These are phyloP conservation scores for Rhizomucor miehei DNA, from an alignment of 371 early-diverging fungal species.

Conservation along the genomic window DNA sequence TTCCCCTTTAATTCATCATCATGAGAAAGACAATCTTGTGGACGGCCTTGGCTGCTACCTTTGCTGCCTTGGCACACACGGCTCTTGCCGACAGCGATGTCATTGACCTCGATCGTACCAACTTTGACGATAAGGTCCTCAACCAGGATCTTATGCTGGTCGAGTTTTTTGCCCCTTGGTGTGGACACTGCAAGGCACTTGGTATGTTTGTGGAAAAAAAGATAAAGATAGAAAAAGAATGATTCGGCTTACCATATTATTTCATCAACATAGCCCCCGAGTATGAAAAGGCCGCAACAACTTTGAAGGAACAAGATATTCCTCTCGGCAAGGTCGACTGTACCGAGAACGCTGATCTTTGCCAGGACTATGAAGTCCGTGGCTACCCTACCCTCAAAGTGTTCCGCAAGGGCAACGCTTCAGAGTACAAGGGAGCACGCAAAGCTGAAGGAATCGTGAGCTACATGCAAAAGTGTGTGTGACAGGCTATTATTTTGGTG, in stretches of 20 bases:
- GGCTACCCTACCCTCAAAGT: slow-evolving; percentile 97
- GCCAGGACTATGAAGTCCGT: slow-evolving; percentile 73
- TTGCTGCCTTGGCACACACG: slow-evolving; percentile 36
- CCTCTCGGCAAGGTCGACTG: slow-evolving; percentile 95
- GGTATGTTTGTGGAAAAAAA: slow-evolving; percentile 29
- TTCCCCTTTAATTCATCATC: slow-evolving; percentile 8
- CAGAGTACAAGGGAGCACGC: slow-evolving; percentile 83
- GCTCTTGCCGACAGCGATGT: slow-evolving; percentile 63
- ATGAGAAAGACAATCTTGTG: slow-evolving; percentile 42
- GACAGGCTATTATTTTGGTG: too few relatives aligned
- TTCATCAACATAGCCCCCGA: slow-evolving; percentile 76
- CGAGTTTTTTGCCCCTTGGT: slow-evolving; percentile 96
- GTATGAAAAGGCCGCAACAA: slow-evolving; percentile 86
- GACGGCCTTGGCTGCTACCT: slow-evolving; percentile 39
- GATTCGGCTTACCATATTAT: background rate
- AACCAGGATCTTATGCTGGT: slow-evolving; percentile 77
- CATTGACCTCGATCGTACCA: slow-evolving; percentile 62
- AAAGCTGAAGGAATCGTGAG: slow-evolving; percentile 79
- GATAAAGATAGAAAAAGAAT: background rate
- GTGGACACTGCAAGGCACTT: slow-evolving; percentile 91
- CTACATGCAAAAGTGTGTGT: slow-evolving; percentile 84
- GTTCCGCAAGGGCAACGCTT: slow-evolving; percentile 66
- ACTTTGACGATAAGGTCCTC: slow-evolving; percentile 62
- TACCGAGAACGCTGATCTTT: slow-evolving; percentile 79
- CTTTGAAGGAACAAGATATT: slow-evolving; percentile 68